Evolutionary conservation across 805 yeast genomes (phyloP).

Genomic region (Deakozyma indianensis): DNA sequence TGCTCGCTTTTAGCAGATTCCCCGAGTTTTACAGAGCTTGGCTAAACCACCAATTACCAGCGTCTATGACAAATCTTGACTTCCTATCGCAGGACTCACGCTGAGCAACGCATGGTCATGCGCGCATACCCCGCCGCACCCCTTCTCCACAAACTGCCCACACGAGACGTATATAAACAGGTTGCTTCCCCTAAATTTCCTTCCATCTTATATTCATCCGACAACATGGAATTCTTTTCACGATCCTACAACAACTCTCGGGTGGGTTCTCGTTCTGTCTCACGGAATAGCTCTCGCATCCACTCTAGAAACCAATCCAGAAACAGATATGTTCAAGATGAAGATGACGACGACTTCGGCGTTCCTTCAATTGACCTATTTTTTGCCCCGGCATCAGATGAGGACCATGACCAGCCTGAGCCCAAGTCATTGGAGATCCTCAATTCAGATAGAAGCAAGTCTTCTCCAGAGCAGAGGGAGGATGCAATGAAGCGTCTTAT

Average conservation of each 20-base stretch:
- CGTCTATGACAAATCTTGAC: no score
- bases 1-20: no score
- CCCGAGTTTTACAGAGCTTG: no score
- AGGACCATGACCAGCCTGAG: background rate
- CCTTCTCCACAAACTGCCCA: no score
- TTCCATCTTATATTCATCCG: no score
- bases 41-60: no score
- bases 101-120: no score
- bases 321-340: background rate
- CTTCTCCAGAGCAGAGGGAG: background rate
- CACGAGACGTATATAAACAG: no score
- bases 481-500: constrained; percentile 1
- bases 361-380: background rate
- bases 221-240: constrained; percentile 13
- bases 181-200: background rate
- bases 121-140: no score
- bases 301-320: background rate
- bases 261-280: background rate
- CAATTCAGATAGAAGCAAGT: background rate
- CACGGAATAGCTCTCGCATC: background rate
- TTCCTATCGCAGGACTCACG: no score
- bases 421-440: background rate
- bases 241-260: background rate
- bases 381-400: background rate
- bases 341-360: constrained; percentile 1